A percentile compares a stretch with the other conserved stretches of the same genome.
Conservation (phyloP, 116 monocot genomes). For the Dioscorea cayenensis region DNA sequence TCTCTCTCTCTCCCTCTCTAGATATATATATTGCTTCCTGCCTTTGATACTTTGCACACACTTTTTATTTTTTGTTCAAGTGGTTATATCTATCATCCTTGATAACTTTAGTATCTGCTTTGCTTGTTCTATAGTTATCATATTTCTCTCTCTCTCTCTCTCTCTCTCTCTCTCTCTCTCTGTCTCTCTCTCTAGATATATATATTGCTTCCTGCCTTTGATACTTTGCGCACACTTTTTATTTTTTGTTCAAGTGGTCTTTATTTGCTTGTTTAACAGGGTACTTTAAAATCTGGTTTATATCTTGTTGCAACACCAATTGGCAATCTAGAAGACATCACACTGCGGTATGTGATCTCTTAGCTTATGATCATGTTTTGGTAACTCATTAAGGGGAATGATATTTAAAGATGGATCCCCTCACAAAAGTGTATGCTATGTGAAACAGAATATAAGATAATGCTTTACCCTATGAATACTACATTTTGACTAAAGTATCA, state of each 20-base stretch:
- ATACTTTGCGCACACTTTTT: not conserved
- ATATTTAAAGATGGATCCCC: no score
- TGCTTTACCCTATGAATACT: no score
- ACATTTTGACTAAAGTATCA: no score
- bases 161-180: not conserved
- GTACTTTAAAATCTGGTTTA: constrained; percentile 54
- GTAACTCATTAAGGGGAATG: no score
- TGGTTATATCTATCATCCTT: not conserved
- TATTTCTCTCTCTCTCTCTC: not conserved
- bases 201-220: not conserved
- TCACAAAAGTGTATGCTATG: no score
- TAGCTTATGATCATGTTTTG: no score
- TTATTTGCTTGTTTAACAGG: constrained; percentile 28
- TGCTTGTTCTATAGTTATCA: not conserved
- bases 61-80: not conserved
- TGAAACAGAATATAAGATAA: no score
- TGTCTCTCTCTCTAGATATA: no score
- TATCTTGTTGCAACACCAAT: constrained; percentile 97
- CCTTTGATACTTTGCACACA: not conserved
- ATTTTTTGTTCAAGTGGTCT: not conserved
- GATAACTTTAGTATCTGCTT: no score
- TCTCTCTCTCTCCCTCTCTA: no score
- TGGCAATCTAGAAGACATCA: constrained; percentile 97
- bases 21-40: not conserved
- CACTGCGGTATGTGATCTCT: constrained; percentile 57